Percentiles rank a stretch among this genome's conserved stretches.
phyloP scores from a whole-genome alignment of 305 asterid genomes.

The Fraxinus sp. region DNA sequence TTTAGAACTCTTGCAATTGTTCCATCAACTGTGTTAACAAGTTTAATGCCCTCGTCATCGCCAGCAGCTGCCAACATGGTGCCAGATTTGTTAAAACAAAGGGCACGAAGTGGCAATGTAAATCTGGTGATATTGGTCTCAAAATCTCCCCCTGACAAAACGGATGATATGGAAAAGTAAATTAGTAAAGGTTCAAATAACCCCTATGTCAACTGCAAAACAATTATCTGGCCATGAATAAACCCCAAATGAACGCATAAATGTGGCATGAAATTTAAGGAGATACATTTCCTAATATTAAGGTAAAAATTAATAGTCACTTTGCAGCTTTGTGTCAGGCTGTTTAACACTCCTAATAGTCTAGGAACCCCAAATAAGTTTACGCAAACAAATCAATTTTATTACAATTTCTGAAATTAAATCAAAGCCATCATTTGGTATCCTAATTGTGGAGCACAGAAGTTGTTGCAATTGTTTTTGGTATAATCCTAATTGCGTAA shows the following conservation, averaged over 20 bases:
- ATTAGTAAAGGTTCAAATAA: neutral
- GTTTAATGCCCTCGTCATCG: slow-evolving; percentile 94
- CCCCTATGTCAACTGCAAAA: neutral
- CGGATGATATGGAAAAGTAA: neutral
- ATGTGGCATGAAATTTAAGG: neutral
- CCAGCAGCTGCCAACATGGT: slow-evolving; percentile 95
- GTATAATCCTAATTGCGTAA: neutral
- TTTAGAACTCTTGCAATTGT: slow-evolving; percentile 87
- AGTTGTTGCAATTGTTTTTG: neutral
- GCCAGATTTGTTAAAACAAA: slow-evolving; percentile 90
- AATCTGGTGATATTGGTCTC: slow-evolving; percentile 90
- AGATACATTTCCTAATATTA: neutral
- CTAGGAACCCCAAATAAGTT: neutral
- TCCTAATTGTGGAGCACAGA: neutral
- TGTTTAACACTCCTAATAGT: neutral
- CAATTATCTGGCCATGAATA: neutral
- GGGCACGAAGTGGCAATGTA: slow-evolving; percentile 82
- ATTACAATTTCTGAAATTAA: neutral
- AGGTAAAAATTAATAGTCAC: neutral
- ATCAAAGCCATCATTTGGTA: neutral
- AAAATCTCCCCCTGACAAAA: slow-evolving; percentile 78
- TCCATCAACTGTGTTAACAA: slow-evolving; percentile 90
- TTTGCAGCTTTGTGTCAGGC: neutral
- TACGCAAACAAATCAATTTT: neutral
- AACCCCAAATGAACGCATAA: neutral